Percentiles rank a stretch among this genome's conserved stretches.
These are phyloP conservation scores for Aspergillus campestris DNA, from an alignment of 495 filamentous ascomycete genomes.

Conservation along the genomic window DNA sequence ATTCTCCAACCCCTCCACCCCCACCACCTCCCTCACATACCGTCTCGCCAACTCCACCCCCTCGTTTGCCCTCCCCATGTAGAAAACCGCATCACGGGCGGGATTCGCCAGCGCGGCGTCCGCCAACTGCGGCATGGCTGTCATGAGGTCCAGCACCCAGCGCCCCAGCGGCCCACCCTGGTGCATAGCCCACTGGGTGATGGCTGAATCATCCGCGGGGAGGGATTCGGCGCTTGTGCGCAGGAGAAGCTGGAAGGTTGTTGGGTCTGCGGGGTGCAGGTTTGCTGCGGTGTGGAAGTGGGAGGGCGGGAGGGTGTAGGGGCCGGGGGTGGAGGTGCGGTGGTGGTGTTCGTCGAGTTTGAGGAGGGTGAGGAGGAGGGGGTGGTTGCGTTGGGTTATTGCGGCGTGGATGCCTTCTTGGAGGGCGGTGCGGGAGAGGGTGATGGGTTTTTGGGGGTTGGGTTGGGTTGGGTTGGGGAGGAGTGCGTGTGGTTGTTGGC, in stretches of 20 bases:
- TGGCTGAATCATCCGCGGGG: slow-evolving; percentile 22
- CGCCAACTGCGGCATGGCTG: slow-evolving; percentile 20
- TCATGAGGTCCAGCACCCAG: slow-evolving; percentile 32
- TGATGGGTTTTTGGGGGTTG: slow-evolving; percentile 1
- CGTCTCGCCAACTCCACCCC: slow-evolving; percentile 11
- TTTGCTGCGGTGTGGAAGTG: slow-evolving; percentile 24
- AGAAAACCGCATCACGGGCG: slow-evolving; percentile 16
- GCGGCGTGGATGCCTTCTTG: slow-evolving; percentile 31
- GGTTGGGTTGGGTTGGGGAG: background rate
- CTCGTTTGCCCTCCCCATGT: slow-evolving; percentile 19
- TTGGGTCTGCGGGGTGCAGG: slow-evolving; percentile 12
- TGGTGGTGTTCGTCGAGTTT: slow-evolving; percentile 33
- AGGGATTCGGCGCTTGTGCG: slow-evolving; percentile 35
- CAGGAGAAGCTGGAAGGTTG: slow-evolving; percentile 27
- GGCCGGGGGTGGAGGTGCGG: slow-evolving; percentile 6
- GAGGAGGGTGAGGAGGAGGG: slow-evolving; percentile 26
- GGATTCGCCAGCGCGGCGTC: slow-evolving; percentile 9
- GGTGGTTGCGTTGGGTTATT: slow-evolving; percentile 18
- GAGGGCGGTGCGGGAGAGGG: slow-evolving; percentile 19
- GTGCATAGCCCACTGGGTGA: slow-evolving; percentile 31
- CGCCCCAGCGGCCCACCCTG: slow-evolving; percentile 16
- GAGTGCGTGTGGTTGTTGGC: slow-evolving; percentile 15
- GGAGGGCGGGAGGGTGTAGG: slow-evolving; percentile 20
- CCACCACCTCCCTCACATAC: slow-evolving; percentile 22
- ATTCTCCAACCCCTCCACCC: slow-evolving; percentile 8